Evolutionary conservation across 306 rosid species (phyloP).

Genomic region (Prunus campanulata): DNA sequence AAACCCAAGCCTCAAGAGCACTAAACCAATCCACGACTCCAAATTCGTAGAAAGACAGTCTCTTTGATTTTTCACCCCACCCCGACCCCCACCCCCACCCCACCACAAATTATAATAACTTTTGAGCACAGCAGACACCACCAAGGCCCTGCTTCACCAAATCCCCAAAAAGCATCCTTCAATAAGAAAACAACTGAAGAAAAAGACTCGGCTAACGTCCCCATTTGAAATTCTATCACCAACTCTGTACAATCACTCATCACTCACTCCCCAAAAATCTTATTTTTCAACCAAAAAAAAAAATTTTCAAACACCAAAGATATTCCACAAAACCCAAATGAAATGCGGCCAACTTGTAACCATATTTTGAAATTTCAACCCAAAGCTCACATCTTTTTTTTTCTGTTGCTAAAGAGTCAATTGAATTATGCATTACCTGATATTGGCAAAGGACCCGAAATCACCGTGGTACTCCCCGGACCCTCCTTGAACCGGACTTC

Average conservation of each 20-base stretch:
- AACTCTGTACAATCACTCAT: background rate
- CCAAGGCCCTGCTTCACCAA: constrained; percentile 1
- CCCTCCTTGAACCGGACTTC: constrained; percentile 36
- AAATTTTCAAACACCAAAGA: background rate
- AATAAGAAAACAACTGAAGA: background rate
- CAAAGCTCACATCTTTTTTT: background rate
- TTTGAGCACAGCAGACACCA: background rate
- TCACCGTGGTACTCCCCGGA: constrained; percentile 20
- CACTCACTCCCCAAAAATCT: background rate
- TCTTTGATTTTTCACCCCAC: background rate
- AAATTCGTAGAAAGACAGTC: background rate
- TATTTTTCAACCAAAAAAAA: background rate
- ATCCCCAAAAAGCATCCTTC: background rate
- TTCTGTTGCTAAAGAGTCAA: background rate
- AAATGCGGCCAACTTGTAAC: constrained; percentile 1
- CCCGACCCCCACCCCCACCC: background rate
- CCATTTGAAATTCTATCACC: background rate
- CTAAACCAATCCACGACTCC: background rate
- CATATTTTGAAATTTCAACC: background rate
- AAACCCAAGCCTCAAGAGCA: background rate
- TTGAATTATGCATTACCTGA: constrained; percentile 43
- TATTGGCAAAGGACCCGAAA: constrained; percentile 64
- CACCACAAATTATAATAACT: background rate
- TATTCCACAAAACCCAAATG: background rate
- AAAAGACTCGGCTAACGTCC: background rate